Conservation (phyloP, 768 basidiomycete species). For the Rhodotorula babjevae region DNA sequence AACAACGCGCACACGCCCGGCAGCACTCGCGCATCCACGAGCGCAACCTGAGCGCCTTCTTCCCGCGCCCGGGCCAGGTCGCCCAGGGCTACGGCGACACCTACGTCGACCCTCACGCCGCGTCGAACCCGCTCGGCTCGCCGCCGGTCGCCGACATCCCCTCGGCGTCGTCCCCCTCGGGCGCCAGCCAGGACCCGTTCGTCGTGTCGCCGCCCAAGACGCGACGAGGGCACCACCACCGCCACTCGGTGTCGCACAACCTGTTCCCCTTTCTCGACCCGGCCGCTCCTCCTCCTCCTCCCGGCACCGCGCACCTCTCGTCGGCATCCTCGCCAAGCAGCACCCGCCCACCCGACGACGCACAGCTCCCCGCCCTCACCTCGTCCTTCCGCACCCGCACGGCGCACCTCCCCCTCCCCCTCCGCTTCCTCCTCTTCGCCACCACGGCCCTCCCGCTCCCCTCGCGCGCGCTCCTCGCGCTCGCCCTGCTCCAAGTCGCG, state of each 20-base stretch:
- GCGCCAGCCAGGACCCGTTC: too few relatives aligned
- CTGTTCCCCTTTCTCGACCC: conserved; percentile 38
- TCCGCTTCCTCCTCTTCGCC: conserved; percentile 29
- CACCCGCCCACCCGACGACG: neutral
- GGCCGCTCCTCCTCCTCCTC: conserved; percentile 6
- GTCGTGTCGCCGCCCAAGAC: neutral
- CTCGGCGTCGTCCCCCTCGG: neutral
- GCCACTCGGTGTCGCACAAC: conserved; percentile 43
- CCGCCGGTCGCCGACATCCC: conserved; percentile 13
- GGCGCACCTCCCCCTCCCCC: conserved; percentile 25
- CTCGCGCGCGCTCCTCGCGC: conserved; percentile 15
- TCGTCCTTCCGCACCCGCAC: conserved; percentile 30
- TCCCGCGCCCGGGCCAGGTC: conserved; percentile 40
- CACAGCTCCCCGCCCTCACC: conserved; percentile 24
- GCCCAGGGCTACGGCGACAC: conserved; percentile 27
- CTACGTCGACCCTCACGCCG: conserved; percentile 25
- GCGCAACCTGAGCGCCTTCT: conserved; percentile 43
- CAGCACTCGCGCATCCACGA: conserved; percentile 42
- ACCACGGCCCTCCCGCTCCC: conserved; percentile 24
- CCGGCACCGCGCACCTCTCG: too few relatives aligned
- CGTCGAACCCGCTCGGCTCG: too few relatives aligned
- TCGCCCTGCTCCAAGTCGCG: conserved; percentile 44
- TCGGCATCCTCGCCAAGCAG: neutral
- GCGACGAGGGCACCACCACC: conserved; percentile 42
- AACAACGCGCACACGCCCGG: conserved; percentile 26